phyloP scores from a whole-genome alignment of 768 basidiomycete genomes.

The Mycena filopes region DNA sequence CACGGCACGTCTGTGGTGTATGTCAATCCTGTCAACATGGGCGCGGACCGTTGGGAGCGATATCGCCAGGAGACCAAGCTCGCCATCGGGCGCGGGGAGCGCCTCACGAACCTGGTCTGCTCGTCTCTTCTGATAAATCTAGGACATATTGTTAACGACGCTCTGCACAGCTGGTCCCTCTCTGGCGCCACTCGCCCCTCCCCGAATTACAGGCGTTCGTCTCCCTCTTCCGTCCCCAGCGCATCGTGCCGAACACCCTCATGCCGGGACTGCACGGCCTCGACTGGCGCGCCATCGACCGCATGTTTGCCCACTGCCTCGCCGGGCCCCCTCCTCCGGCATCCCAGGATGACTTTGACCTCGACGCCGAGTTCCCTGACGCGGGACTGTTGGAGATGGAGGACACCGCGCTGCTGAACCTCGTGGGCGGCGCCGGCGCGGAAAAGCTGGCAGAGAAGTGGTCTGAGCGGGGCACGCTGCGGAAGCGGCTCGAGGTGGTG shows the following conservation, averaged over 20 bases:
- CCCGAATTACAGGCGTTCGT: constrained; percentile 89
- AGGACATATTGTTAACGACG: background rate
- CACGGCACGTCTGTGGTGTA: constrained; percentile 76
- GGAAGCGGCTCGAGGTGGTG: constrained; percentile 56
- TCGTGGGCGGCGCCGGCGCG: constrained; percentile 65
- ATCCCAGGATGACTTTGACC: constrained; percentile 2
- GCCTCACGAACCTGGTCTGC: constrained; percentile 72
- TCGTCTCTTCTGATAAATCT: background rate
- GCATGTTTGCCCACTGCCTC: constrained; percentile 74
- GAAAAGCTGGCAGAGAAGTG: constrained; percentile 60
- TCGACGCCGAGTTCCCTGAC: constrained; percentile 6
- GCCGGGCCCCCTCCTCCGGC: constrained; percentile 29
- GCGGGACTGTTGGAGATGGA: constrained; percentile 39
- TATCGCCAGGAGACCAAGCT: constrained; percentile 53
- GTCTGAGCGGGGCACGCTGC: constrained; percentile 60
- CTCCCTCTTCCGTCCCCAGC: constrained; percentile 79
- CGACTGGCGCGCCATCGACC: constrained; percentile 80
- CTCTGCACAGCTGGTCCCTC: constrained; percentile 72
- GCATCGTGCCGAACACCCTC: constrained; percentile 85
- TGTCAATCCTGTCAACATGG: constrained; percentile 85
- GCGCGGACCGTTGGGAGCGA: constrained; percentile 60
- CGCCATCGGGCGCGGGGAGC: constrained; percentile 52
- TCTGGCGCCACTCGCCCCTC: constrained; percentile 88
- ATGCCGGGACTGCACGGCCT: constrained; percentile 59
- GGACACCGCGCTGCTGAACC: constrained; percentile 68